Conservation (phyloP, 176 grass and related monocot genomes). For the Aegilops sharonensis region DNA sequence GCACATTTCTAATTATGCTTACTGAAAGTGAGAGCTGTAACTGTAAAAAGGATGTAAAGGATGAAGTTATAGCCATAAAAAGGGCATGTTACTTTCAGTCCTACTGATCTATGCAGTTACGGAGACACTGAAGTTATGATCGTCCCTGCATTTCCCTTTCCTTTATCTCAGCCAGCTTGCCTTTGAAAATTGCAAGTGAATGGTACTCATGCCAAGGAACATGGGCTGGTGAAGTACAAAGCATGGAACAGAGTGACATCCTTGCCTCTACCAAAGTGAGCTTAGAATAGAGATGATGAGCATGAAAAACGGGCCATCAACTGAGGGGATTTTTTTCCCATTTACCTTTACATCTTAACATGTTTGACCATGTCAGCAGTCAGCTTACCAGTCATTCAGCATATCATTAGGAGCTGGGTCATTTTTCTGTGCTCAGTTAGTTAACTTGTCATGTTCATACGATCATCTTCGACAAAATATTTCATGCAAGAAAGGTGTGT, state of each 20-base stretch:
- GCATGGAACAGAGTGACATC: background rate
- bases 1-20: background rate
- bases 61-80: background rate
- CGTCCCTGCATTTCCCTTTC: background rate
- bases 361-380: background rate
- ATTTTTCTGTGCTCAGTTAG: background rate
- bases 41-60: background rate
- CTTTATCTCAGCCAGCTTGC: too few relatives aligned
- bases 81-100: background rate
- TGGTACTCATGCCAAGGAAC: background rate
- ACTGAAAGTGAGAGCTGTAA: too few relatives aligned
- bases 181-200: constrained; percentile 1
- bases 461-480: too few relatives aligned
- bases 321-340: too few relatives aligned
- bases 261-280: background rate
- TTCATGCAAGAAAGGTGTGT: background rate
- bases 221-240: background rate
- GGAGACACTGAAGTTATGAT: background rate
- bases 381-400: background rate
- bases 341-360: background rate
- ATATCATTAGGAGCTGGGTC: background rate
- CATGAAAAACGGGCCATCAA: background rate
- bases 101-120: background rate
- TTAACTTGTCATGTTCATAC: background rate
- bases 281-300: background rate